Conservation (phyloP, 2,329 filamentous ascomycete species). For the Colletotrichum camelliae region DNA sequence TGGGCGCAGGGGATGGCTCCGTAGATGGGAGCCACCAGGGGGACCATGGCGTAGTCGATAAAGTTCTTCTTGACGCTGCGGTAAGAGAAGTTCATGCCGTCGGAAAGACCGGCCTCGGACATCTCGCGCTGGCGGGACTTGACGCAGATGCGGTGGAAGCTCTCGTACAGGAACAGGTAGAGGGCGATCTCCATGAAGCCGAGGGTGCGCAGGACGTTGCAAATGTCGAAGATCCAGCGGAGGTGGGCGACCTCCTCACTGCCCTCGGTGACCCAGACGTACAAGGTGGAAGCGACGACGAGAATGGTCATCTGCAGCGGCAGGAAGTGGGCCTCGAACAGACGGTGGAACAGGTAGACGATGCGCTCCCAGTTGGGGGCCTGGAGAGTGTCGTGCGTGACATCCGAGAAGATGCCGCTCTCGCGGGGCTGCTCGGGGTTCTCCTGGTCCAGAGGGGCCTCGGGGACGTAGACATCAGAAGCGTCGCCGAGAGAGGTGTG, state of each 20-base stretch:
- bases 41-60: conserved; percentile 69
- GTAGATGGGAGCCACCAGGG: conserved; percentile 70
- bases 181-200: conserved; percentile 68
- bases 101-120: conserved; percentile 66
- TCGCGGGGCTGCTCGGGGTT: conserved; percentile 47
- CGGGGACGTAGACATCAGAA: conserved; percentile 53
- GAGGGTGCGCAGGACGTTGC: conserved; percentile 62
- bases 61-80: conserved; percentile 61
- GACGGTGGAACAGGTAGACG: conserved; percentile 65
- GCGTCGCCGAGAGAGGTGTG: conserved; percentile 55
- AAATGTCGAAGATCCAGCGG: conserved; percentile 64
- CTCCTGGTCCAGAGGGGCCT: conserved; percentile 44
- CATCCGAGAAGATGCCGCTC: conserved; percentile 60
- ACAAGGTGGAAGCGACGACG: conserved; percentile 66
- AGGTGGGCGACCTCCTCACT: conserved; percentile 58
- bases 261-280: conserved; percentile 58
- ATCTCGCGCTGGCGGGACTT: conserved; percentile 69
- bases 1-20: conserved; percentile 72
- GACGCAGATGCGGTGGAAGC: conserved; percentile 68
- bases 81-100: conserved; percentile 70
- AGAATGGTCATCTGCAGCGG: conserved; percentile 72
- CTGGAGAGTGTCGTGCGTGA: conserved; percentile 55
- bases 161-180: conserved; percentile 71
- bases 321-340: conserved; percentile 79
- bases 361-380: conserved; percentile 61